Conservation (phyloP, 495 filamentous ascomycete species). For the Podospora australis region DNA sequence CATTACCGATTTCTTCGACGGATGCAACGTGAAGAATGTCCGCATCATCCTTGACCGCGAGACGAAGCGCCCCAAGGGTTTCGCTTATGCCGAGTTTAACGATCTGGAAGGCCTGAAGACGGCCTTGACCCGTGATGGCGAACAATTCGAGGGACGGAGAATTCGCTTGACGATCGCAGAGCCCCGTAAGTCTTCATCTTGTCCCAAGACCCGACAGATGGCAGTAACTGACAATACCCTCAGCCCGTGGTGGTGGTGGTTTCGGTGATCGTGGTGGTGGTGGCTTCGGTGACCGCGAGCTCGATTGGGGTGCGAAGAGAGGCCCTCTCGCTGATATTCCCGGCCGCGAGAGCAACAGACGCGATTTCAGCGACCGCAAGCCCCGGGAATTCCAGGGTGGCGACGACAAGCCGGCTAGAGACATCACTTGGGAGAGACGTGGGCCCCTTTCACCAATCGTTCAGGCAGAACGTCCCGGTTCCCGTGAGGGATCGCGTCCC, state of each 20-base stretch:
- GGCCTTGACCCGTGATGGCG: conserved; percentile 74
- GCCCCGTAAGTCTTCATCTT: conserved; percentile 31
- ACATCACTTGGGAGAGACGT: conserved; percentile 95
- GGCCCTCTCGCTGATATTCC: conserved; percentile 76
- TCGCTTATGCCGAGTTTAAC: conserved; percentile 93
- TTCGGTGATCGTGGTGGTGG: conserved; percentile 39
- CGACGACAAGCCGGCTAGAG: conserved; percentile 76
- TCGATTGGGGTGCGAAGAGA: conserved; percentile 58
- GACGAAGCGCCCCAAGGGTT: conserved; percentile 88
- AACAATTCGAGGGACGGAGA: conserved; percentile 73
- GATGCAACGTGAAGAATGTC: conserved; percentile 78
- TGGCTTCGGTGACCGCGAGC: conserved; percentile 61
- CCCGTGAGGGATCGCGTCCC: conserved; percentile 64
- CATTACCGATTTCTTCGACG: conserved; percentile 76
- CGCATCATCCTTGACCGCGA: conserved; percentile 94
- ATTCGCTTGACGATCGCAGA: conserved; percentile 67
- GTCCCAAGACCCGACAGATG: not conserved
- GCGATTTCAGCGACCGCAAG: conserved; percentile 42
- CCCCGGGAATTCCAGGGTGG: conserved; percentile 30
- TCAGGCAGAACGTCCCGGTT: conserved; percentile 44
- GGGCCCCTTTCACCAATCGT: conserved; percentile 76
- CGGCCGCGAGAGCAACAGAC: conserved; percentile 42
- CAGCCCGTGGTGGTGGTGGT: conserved; percentile 75
- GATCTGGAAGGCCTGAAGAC: conserved; percentile 85
- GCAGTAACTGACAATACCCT: conserved; percentile 24